Percentiles rank a stretch among this genome's conserved stretches.
These are phyloP conservation scores for Farysia itapuensis DNA, from an alignment of 1,284 basidiomycete genomes.

Conservation along the genomic window DNA sequence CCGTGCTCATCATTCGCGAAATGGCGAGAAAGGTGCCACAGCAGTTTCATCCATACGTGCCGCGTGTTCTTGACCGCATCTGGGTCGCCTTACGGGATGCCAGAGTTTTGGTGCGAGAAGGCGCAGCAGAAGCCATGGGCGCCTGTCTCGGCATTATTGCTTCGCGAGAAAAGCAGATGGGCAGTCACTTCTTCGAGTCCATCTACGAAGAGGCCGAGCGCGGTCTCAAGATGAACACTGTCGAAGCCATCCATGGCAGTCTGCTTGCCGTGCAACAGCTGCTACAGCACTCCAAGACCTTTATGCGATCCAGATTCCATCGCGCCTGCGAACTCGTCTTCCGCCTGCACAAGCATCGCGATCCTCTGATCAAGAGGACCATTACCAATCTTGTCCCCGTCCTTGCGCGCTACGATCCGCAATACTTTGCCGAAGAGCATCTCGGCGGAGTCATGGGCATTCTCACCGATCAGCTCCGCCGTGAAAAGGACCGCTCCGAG, in stretches of 20 bases:
- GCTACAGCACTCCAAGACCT: constrained; percentile 89
- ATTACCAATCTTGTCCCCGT: constrained; percentile 53
- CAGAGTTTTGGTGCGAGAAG: constrained; percentile 52
- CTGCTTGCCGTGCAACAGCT: constrained; percentile 89
- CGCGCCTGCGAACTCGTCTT: constrained; percentile 89
- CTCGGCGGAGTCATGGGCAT: constrained; percentile 51
- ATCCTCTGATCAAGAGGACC: constrained; percentile 77
- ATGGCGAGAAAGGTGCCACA: constrained; percentile 57
- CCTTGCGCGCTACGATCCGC: constrained; percentile 55
- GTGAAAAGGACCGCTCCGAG: constrained; percentile 51
- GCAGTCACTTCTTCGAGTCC: constrained; percentile 52
- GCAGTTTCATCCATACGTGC: constrained; percentile 57
- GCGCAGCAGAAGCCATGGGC: constrained; percentile 57
- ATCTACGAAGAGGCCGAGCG: constrained; percentile 79
- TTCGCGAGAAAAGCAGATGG: constrained; percentile 57
- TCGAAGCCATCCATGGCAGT: constrained; percentile 89
- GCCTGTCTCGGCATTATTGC: constrained; percentile 59
- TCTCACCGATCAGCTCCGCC: constrained; percentile 45
- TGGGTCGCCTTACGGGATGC: constrained; percentile 58
- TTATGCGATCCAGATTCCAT: constrained; percentile 87
- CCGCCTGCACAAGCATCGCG: constrained; percentile 84
- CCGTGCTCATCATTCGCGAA: constrained; percentile 59
- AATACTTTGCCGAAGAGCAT: constrained; percentile 55
- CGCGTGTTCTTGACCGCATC: constrained; percentile 54
- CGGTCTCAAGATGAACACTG: constrained; percentile 77